phyloP scores from a whole-genome alignment of 129 eudicot species.

The Helianthus tuberosus region DNA sequence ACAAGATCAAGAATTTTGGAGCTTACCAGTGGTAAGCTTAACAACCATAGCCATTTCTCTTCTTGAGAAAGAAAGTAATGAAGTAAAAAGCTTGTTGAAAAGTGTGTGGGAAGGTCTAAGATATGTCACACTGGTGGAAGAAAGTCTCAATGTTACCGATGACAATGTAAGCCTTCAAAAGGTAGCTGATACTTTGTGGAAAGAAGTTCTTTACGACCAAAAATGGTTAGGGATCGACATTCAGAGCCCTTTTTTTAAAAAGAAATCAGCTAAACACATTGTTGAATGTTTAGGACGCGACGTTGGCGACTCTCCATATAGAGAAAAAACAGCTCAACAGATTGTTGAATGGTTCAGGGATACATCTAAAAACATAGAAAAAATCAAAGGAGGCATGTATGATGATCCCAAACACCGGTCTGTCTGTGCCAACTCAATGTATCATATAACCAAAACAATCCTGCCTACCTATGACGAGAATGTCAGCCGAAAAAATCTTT shows the following conservation, averaged over 20 bases:
- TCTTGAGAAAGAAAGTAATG: neutral
- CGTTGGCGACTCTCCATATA: neutral
- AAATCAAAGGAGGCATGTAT: too few species aligned
- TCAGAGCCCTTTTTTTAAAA: too few species aligned
- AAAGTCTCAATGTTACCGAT: neutral
- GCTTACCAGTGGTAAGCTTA: constrained; percentile 39
- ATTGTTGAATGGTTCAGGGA: constrained; percentile 20
- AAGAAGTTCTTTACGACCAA: neutral
- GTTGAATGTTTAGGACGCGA: too few species aligned
- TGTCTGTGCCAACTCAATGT: constrained; percentile 20
- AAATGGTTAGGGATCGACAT: constrained; percentile 2
- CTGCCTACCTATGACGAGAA: neutral
- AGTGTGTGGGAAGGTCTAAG: constrained; percentile 41
- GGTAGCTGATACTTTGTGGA: neutral
- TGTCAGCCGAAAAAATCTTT: constrained; percentile 10
- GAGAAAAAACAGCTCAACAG: constrained; percentile 18
- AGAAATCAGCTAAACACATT: too few species aligned
- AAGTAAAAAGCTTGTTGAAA: neutral
- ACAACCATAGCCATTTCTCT: constrained; percentile 44
- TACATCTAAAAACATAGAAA: constrained; percentile 10
- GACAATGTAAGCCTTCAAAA: neutral
- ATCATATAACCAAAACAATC: neutral
- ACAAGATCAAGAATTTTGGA: constrained; percentile 39
- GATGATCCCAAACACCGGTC: neutral
- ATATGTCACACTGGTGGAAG: constrained; percentile 17